These are phyloP conservation scores for Cryphonectria radicalis DNA, from an alignment of 2,329 filamentous ascomycete species.

Conservation along the genomic window DNA sequence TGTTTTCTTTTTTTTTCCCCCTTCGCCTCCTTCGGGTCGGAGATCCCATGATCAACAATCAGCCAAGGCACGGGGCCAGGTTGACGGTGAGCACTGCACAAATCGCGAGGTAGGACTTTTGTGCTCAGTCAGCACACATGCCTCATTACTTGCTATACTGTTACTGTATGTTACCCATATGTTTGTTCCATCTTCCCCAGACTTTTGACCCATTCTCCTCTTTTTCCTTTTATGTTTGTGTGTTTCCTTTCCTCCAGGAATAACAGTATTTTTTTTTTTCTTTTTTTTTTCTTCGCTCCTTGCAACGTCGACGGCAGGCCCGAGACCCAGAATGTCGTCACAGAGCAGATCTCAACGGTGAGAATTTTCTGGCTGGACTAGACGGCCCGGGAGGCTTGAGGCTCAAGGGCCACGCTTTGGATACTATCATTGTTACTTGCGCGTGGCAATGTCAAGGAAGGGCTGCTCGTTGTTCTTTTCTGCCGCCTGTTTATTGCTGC, in stretches of 20 bases:
- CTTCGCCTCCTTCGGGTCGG: background rate
- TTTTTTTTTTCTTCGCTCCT: background rate
- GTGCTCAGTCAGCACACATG: slow-evolving; percentile 5
- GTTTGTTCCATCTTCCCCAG: slow-evolving; percentile 8
- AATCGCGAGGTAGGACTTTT: slow-evolving; percentile 5
- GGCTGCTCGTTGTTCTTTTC: background rate
- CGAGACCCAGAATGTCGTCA: background rate
- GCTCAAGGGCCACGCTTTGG: background rate
- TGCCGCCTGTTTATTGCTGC: slow-evolving; percentile 3
- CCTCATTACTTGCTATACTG: background rate
- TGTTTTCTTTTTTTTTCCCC: background rate
- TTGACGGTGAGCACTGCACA: slow-evolving; percentile 2
- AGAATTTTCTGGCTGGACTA: background rate
- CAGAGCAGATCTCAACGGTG: slow-evolving; percentile 3
- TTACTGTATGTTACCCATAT: background rate
- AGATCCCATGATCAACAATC: background rate
- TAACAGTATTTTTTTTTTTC: background rate
- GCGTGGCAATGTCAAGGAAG: background rate
- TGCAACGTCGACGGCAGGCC: slow-evolving; percentile 5
- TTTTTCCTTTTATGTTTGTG: background rate
- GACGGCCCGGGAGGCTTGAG: background rate
- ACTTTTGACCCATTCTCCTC: background rate
- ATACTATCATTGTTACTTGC: background rate
- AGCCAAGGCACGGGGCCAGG: background rate
- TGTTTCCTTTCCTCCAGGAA: background rate